A percentile compares a stretch with the other conserved stretches of the same genome.
phyloP scores from a whole-genome alignment of 2,329 filamentous ascomycete genomes.

The Arthrobotrys entomopaga region DNA sequence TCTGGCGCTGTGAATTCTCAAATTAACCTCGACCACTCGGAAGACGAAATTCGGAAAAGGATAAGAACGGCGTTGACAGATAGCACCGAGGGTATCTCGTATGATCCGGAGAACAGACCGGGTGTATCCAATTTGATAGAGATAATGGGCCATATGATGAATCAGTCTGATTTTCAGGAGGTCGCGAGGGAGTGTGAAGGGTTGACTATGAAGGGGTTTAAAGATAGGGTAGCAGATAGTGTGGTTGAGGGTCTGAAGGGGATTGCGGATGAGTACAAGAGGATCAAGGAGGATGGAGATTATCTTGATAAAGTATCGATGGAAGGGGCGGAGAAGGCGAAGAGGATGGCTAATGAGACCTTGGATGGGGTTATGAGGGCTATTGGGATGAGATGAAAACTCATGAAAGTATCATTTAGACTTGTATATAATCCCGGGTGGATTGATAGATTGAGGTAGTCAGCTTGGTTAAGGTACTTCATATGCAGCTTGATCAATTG shows the following conservation, averaged over 20 bases:
- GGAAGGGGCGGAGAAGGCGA: slow-evolving; percentile 72
- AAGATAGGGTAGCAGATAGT: slow-evolving; percentile 71
- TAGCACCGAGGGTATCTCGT: slow-evolving; percentile 73
- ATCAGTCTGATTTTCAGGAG: slow-evolving; percentile 62
- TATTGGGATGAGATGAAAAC: slow-evolving; percentile 61
- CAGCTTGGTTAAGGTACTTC: too few relatives aligned
- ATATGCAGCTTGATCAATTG: not conserved
- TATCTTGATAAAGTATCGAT: slow-evolving; percentile 70
- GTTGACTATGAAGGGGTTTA: slow-evolving; percentile 70
- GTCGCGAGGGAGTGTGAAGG: slow-evolving; percentile 63
- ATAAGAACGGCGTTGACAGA: slow-evolving; percentile 82
- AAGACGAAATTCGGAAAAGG: slow-evolving; percentile 73
- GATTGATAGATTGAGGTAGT: too few relatives aligned
- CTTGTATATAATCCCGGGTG: not conserved
- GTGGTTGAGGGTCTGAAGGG: slow-evolving; percentile 68
- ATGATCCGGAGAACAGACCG: slow-evolving; percentile 75
- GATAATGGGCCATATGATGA: slow-evolving; percentile 77
- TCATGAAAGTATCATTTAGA: not conserved
- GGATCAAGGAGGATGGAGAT: slow-evolving; percentile 66
- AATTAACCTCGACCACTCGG: slow-evolving; percentile 81
- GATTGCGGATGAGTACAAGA: slow-evolving; percentile 69
- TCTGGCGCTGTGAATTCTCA: slow-evolving; percentile 78
- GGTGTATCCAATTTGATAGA: slow-evolving; percentile 89
- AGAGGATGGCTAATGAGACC: slow-evolving; percentile 68
- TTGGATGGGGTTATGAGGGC: slow-evolving; percentile 64